Conservation (phyloP, 768 basidiomycete species). For the Psilocybe cubensis region DNA sequence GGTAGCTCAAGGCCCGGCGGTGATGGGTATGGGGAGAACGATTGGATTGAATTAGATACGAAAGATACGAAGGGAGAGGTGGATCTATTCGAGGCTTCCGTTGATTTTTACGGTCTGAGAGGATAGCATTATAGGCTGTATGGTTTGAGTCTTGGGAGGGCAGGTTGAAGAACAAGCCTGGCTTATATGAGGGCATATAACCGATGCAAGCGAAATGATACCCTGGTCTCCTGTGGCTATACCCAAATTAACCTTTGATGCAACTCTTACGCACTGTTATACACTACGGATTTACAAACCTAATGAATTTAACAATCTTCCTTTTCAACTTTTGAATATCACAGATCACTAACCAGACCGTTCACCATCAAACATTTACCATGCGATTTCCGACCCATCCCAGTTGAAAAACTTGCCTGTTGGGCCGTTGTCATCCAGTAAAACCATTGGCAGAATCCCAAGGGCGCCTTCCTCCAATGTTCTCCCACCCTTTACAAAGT, state of each 20-base stretch:
- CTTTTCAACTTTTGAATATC: too few species aligned
- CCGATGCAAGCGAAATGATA: too few species aligned
- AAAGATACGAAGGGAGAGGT: neutral
- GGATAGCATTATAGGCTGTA: too few species aligned
- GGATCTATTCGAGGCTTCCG: neutral
- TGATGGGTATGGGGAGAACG: neutral
- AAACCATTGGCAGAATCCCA: conserved; percentile 37
- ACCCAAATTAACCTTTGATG: too few species aligned
- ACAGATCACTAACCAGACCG: too few species aligned
- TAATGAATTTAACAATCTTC: too few species aligned
- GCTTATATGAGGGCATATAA: neutral
- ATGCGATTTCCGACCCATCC: conserved; percentile 35
- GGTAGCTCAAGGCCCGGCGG: too few species aligned
- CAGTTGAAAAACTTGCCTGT: conserved; percentile 40
- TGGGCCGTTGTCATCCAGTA: conserved; percentile 43
- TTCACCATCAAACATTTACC: conserved; percentile 23
- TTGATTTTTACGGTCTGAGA: neutral
- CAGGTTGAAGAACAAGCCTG: neutral
- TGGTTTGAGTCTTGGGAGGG: too few species aligned
- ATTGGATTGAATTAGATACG: neutral
- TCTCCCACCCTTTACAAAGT: conserved; percentile 40
- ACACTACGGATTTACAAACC: too few species aligned
- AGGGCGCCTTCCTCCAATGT: conserved; percentile 36
- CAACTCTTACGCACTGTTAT: too few species aligned
- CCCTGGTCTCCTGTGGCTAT: too few species aligned